Conservation (phyloP, 495 filamentous ascomycete species). For the Aspergillus taichungensis region DNA sequence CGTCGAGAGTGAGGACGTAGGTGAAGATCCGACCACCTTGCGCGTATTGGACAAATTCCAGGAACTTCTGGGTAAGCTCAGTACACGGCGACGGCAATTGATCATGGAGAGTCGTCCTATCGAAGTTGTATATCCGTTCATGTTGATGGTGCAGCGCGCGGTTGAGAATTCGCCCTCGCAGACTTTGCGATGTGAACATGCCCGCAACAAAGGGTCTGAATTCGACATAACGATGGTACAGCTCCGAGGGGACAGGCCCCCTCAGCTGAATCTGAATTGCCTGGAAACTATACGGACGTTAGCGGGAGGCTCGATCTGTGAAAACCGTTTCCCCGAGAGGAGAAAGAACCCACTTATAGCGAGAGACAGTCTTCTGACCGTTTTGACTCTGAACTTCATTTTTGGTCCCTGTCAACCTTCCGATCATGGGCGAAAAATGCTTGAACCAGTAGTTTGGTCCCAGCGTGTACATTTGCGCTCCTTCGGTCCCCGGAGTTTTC, state of each 20-base stretch:
- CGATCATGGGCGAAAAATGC: slow-evolving; percentile 85
- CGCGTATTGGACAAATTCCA: slow-evolving; percentile 79
- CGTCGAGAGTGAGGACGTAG: slow-evolving; percentile 84
- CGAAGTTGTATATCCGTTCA: slow-evolving; percentile 77
- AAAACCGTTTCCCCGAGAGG: not conserved
- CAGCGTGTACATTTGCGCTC: slow-evolving; percentile 69
- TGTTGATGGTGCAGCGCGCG: slow-evolving; percentile 88
- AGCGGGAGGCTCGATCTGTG: not conserved
- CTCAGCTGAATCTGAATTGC: slow-evolving; percentile 83
- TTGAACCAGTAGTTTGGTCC: slow-evolving; percentile 70
- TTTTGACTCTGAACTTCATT: slow-evolving; percentile 42
- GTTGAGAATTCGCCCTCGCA: slow-evolving; percentile 70
- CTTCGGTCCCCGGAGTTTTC: slow-evolving; percentile 58
- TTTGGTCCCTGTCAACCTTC: slow-evolving; percentile 69
- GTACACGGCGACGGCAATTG: slow-evolving; percentile 43
- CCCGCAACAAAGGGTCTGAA: slow-evolving; percentile 83
- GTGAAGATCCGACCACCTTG: slow-evolving; percentile 82
- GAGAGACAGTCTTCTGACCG: slow-evolving; percentile 44
- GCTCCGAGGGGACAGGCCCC: slow-evolving; percentile 65
- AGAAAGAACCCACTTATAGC: slow-evolving; percentile 56
- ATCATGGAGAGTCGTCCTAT: slow-evolving; percentile 62
- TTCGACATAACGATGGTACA: slow-evolving; percentile 89
- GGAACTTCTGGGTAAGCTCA: slow-evolving; percentile 66
- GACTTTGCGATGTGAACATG: slow-evolving; percentile 72
- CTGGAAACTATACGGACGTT: slow-evolving; percentile 61